Percentiles rank a stretch among this genome's conserved stretches.
These are phyloP conservation scores for Beverwykella pulmonaria DNA, from an alignment of 495 filamentous ascomycete genomes.

Conservation along the genomic window DNA sequence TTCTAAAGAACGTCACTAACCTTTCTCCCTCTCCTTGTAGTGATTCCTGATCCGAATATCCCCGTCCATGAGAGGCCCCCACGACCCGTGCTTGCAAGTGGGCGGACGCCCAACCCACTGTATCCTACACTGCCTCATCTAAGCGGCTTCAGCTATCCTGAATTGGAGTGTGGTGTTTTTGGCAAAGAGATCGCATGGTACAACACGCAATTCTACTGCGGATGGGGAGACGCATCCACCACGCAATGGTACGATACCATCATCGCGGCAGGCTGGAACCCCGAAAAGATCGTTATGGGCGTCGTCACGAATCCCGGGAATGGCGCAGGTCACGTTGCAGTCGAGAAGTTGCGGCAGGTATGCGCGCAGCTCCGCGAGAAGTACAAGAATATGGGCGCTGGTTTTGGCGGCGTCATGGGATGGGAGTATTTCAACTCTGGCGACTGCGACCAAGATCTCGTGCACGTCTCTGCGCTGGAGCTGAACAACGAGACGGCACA, in stretches of 20 bases:
- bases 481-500: slow-evolving; percentile 27
- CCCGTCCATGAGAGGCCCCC: slow-evolving; percentile 21
- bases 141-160: slow-evolving; percentile 49
- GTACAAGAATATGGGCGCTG: slow-evolving; percentile 42
- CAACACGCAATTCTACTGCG: slow-evolving; percentile 53
- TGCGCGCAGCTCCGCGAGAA: slow-evolving; percentile 16
- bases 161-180: slow-evolving; percentile 41
- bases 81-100: slow-evolving; percentile 9
- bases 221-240: slow-evolving; percentile 46
- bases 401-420: slow-evolving; percentile 53
- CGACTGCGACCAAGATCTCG: slow-evolving; percentile 43
- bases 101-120: slow-evolving; percentile 31
- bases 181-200: slow-evolving; percentile 49
- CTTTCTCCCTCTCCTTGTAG: no score
- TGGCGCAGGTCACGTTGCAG: slow-evolving; percentile 44
- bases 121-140: slow-evolving; percentile 42
- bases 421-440: slow-evolving; percentile 53
- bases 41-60: slow-evolving; percentile 33
- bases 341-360: slow-evolving; percentile 29
- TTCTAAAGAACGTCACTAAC: no score
- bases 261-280: slow-evolving; percentile 47
- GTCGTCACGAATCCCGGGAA: slow-evolving; percentile 47
- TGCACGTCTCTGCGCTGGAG: slow-evolving; percentile 19
- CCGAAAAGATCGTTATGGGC: slow-evolving; percentile 48
- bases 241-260: slow-evolving; percentile 46